Evolutionary conservation across 164 flowering plant genomes (phyloP).

Genomic region (Macadamia tetraphylla): DNA sequence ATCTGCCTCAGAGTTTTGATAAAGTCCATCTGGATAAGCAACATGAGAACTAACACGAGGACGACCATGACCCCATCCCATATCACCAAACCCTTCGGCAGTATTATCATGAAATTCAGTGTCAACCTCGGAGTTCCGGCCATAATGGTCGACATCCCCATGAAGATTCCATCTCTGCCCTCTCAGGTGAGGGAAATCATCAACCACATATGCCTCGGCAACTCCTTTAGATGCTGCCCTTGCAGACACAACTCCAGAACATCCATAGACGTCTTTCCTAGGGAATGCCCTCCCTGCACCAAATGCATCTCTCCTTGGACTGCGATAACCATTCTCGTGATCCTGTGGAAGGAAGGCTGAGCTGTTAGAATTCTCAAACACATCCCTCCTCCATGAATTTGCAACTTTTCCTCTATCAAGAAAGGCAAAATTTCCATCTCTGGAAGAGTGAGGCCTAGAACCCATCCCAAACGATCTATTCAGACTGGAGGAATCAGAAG

Average conservation of each 20-base stretch:
- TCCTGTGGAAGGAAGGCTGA: slow-evolving; percentile 35
- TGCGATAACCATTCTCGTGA: slow-evolving; percentile 45
- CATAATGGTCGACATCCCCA: slow-evolving; percentile 51
- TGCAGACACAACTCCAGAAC: slow-evolving; percentile 40
- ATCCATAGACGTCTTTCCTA: slow-evolving; percentile 54
- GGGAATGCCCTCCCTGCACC: slow-evolving; percentile 41
- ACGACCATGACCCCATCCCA: slow-evolving; percentile 62
- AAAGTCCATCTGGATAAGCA: slow-evolving; percentile 46
- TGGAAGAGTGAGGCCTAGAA: slow-evolving; percentile 38
- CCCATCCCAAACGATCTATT: slow-evolving; percentile 49
- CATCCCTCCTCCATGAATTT: slow-evolving; percentile 70
- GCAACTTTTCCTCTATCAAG: slow-evolving; percentile 48
- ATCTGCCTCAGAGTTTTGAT: slow-evolving; percentile 62
- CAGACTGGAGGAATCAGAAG: slow-evolving; percentile 59
- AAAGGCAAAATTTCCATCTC: slow-evolving; percentile 41
- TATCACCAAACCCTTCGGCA: slow-evolving; percentile 49
- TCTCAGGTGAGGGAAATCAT: slow-evolving; percentile 44
- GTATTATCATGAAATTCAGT: slow-evolving; percentile 51
- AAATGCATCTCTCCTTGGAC: slow-evolving; percentile 46
- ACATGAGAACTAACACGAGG: slow-evolving; percentile 34
- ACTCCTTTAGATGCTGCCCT: slow-evolving; percentile 37
- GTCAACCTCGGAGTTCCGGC: slow-evolving; percentile 42
- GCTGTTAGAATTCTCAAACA: slow-evolving; percentile 47
- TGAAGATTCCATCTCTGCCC: slow-evolving; percentile 60
- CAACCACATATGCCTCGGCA: slow-evolving; percentile 33